Percentiles rank a stretch among this genome's conserved stretches.
Conservation (phyloP, 108 stramenopile species). For the Cylindrotheca fusiformis region DNA sequence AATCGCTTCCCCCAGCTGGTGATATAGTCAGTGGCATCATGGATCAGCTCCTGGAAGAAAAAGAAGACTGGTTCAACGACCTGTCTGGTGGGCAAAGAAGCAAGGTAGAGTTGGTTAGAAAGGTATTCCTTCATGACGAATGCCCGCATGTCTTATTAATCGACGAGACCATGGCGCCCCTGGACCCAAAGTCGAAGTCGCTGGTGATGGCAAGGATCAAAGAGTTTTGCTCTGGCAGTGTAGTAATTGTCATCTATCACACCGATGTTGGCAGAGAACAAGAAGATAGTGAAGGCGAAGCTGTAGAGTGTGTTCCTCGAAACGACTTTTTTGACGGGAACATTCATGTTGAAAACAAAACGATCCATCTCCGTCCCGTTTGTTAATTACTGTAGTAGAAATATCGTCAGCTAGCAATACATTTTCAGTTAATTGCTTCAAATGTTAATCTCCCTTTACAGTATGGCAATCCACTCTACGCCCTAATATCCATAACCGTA, state of each 20-base stretch:
- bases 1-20: constrained; percentile 5
- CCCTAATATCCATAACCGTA: not conserved
- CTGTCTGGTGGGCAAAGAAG: constrained; percentile 86
- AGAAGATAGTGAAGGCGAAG: constrained; percentile 15
- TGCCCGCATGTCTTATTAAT: constrained; percentile 76
- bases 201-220: constrained; percentile 81
- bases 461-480: too few species aligned
- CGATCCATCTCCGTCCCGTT: constrained; percentile 49
- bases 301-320: constrained; percentile 73
- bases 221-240: constrained; percentile 67
- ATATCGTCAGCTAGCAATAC: constrained; percentile 3
- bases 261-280: constrained; percentile 64
- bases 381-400: constrained; percentile 57
- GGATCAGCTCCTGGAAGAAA: constrained; percentile 60
- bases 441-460: not conserved
- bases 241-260: constrained; percentile 88
- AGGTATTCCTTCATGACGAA: constrained; percentile 66
- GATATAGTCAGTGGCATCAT: constrained; percentile 48
- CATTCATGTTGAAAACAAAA: constrained; percentile 76
- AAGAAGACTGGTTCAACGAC: constrained; percentile 89
- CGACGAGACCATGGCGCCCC: constrained; percentile 88
- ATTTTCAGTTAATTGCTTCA: not conserved
- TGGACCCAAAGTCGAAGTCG: constrained; percentile 78
- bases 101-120: constrained; percentile 83
- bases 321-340: constrained; percentile 84